Conservation (phyloP, 495 filamentous ascomycete genomes). For the Neurospora sp. region DNA sequence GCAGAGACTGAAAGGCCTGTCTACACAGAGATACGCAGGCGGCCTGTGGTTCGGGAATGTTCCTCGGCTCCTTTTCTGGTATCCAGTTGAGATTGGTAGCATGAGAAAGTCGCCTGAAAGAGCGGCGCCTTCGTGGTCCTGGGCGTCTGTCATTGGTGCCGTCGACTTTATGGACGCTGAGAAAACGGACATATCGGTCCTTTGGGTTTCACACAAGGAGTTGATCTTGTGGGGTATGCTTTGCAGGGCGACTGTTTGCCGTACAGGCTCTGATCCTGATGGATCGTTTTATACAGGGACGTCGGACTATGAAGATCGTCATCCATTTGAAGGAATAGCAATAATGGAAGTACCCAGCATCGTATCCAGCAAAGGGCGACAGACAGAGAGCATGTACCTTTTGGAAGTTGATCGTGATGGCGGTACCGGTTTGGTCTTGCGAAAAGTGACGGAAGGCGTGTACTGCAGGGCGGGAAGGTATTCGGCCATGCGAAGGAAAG, state of each 20-base stretch:
- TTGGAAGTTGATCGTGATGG: not conserved
- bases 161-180: not conserved
- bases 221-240: not conserved
- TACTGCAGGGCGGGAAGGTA: not conserved
- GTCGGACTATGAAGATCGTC: not conserved
- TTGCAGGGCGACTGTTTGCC: not conserved
- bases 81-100: not conserved
- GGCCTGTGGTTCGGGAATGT: not conserved
- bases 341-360: not conserved
- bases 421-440: not conserved
- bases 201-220: not conserved
- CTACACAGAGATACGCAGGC: not conserved
- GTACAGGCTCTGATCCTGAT: not conserved
- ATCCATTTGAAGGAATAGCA: not conserved
- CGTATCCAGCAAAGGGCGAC: not conserved
- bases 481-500: not conserved
- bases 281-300: not conserved
- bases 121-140: not conserved
- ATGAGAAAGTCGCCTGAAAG: not conserved
- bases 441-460: not conserved
- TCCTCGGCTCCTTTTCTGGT: not conserved
- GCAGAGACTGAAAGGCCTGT: not conserved
- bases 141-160: not conserved
- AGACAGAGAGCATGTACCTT: not conserved
- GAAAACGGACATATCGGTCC: not conserved